Conservation (phyloP, 2,329 filamentous ascomycete genomes). For the Pyrenochaeta sp. region DNA sequence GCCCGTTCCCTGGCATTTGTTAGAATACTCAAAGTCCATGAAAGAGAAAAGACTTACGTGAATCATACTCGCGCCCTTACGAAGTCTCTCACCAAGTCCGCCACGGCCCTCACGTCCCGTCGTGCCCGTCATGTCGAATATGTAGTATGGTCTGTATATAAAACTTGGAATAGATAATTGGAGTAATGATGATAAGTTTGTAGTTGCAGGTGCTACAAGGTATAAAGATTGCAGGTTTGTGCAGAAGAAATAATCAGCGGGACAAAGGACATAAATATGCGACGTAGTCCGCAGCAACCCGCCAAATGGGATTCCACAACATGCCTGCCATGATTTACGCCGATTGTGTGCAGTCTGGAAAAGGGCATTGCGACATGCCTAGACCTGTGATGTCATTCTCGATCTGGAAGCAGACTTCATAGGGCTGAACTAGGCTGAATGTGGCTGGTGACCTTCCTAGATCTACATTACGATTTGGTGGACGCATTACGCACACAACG, state of each 20-base stretch:
- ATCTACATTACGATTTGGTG: not conserved
- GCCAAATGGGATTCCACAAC: constrained; percentile 5
- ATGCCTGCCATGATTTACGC: constrained; percentile 21
- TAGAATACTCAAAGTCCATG: constrained; percentile 3
- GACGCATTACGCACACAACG: not conserved
- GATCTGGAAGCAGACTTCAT: not conserved
- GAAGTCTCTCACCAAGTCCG: constrained; percentile 40
- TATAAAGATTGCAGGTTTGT: not conserved
- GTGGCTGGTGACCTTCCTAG: not conserved
- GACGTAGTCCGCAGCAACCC: constrained; percentile 2
- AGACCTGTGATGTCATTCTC: constrained; percentile 20
- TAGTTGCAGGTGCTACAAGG: constrained; percentile 8
- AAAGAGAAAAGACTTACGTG: constrained; percentile 37
- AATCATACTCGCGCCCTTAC: constrained; percentile 45
- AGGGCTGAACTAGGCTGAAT: constrained; percentile 11
- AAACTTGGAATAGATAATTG: not conserved
- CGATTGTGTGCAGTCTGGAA: constrained; percentile 11
- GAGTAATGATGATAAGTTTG: not conserved
- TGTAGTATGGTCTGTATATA: not conserved
- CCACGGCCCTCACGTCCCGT: constrained; percentile 31
- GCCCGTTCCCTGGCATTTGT: constrained; percentile 43
- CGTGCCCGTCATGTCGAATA: constrained; percentile 32
- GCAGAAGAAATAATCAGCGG: not conserved
- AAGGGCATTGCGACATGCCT: constrained; percentile 19
- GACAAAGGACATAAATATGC: constrained; percentile 4